Base-by-base conservation (phyloP, 2,329 filamentous ascomycete genomes). In the Periconia macrospinosa region DNA sequence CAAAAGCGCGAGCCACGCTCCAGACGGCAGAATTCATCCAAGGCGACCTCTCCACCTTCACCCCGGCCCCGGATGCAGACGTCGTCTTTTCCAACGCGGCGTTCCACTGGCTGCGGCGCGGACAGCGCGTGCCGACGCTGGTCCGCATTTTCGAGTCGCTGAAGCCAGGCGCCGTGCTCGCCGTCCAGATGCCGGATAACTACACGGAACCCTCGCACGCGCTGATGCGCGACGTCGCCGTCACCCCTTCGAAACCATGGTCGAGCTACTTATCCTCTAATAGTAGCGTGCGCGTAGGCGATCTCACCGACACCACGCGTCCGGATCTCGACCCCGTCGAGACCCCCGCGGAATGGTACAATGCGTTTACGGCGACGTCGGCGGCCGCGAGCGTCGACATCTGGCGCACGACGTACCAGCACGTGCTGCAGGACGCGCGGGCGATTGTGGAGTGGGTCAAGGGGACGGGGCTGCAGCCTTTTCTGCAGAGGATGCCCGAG, bases 381-480 rank as follows among this genome's bases (percentile, higher is more conserved):
- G 33, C 11, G 15, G 62, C 61, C 1, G 18, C 9, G 9, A 30
- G 78, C 2, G 73, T 86, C 2, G 72, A 83, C 56, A 65, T 86
- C 1, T 86, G 83, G 80, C 76, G 80, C 42, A 82, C 81, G 1
- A 65, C 69, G 41, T 86, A 86, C 56, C 70, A 79, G 23, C 83
- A 86, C 64, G 66, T 78, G 0, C 63, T 86, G 52, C 71, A 76
- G 2, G 75, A 73, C 19, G 81, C 81, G 18, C 56, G 67, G 13
- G 79, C 75, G 1, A 80, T 86, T 41, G 79, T 86, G 6, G 83
- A 85, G 65, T 86, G 84, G 84, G 79, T 86, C 2, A 81, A 79
- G 57, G 80, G 81, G 0, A 84, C 82, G 0, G 84, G 82, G 0
- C 63, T 86, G 58, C 74, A 77, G 58, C 84, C 84, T 0, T 86